A percentile compares a stretch with the other conserved stretches of the same genome.
Evolutionary conservation across 2,329 filamentous ascomycete genomes (phyloP).

Genomic region (Calonectria hawksworthii): DNA sequence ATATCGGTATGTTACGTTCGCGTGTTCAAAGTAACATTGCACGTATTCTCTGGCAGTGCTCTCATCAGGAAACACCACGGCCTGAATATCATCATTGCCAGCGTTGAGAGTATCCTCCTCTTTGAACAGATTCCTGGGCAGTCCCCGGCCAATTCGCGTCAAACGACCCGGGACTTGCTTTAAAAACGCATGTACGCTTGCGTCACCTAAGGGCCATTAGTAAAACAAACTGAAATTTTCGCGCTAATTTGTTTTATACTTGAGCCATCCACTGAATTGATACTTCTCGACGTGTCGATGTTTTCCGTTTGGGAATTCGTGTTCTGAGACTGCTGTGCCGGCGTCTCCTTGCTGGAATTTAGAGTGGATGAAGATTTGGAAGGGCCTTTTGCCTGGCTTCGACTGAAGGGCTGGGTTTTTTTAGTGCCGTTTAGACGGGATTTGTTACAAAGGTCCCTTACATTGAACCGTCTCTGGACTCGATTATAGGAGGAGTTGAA

Average conservation of each 20-base stretch:
- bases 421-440: neutral
- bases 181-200: constrained; percentile 12
- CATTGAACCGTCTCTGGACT: neutral
- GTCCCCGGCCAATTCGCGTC: neutral
- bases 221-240: neutral
- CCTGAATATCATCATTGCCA: neutral
- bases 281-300: neutral
- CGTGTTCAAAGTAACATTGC: neutral
- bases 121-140: constrained; percentile 13
- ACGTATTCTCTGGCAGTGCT: neutral
- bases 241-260: neutral
- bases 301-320: neutral
- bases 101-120: neutral
- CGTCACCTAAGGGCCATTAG: neutral
- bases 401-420: neutral
- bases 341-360: neutral
- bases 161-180: constrained; percentile 4
- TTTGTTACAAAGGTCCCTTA: neutral
- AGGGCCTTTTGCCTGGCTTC: neutral
- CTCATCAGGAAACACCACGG: neutral
- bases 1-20: neutral
- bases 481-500: neutral
- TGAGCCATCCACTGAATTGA: neutral
- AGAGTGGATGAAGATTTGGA: neutral
- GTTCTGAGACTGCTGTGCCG: neutral